A percentile compares a stretch with the other conserved stretches of the same genome.
Conservation (phyloP, 2,329 filamentous ascomycete genomes). For the Colletotrichum noveboracense region DNA sequence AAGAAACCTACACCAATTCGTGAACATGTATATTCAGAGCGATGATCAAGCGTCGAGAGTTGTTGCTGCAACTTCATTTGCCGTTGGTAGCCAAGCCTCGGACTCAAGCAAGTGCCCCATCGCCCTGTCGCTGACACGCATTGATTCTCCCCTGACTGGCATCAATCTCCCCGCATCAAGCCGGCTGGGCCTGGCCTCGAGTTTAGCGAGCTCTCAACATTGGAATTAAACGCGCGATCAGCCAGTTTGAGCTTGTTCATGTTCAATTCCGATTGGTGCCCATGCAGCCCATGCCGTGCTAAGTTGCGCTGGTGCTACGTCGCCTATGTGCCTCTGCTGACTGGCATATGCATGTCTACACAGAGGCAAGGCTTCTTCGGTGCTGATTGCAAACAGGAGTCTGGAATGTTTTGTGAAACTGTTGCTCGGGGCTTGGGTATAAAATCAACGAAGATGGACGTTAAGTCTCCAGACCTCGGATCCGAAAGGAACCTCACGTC, state of each 20-base stretch:
- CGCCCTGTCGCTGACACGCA: not conserved
- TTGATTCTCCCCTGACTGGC: not conserved
- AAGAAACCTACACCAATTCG: not conserved
- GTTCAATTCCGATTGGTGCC: not conserved
- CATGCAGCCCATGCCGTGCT: not conserved
- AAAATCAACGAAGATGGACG: not conserved
- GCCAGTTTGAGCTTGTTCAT: not conserved
- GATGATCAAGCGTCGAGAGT: not conserved
- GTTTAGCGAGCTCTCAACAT: not conserved
- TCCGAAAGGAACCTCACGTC: fast-evolving
- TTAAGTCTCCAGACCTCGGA: not conserved
- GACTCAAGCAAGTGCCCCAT: not conserved
- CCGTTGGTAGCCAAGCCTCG: not conserved
- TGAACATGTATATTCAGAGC: not conserved
- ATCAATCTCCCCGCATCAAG: not conserved
- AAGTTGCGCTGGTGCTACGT: not conserved
- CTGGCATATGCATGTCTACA: not conserved
- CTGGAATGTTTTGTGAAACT: fast-evolving
- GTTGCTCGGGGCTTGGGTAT: not conserved
- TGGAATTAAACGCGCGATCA: not conserved
- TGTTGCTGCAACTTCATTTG: not conserved
- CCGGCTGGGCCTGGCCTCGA: not conserved
- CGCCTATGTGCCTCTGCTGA: not conserved
- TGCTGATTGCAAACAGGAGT: fast-evolving
- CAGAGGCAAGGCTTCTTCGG: not conserved